phyloP scores from a whole-genome alignment of 768 basidiomycete genomes.

The Pleurotus djamor region DNA sequence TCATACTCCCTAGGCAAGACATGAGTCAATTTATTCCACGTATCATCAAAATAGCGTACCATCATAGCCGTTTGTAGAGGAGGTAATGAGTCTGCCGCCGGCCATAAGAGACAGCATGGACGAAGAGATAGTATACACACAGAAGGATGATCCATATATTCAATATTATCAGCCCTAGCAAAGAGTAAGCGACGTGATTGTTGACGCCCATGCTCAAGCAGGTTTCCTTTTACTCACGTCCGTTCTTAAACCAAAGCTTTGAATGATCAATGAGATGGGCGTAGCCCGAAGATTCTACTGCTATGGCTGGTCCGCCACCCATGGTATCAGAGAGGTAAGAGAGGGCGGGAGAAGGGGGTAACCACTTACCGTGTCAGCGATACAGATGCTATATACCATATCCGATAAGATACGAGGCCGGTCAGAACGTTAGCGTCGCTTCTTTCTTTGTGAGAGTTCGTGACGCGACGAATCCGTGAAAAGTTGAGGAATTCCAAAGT shows the following conservation, averaged over 20 bases:
- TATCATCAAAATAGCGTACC: constrained; percentile 46
- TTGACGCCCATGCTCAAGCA: neutral
- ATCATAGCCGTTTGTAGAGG: constrained; percentile 7
- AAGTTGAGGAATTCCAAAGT: neutral
- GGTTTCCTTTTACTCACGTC: constrained; percentile 26
- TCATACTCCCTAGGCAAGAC: constrained; percentile 16
- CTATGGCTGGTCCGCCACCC: constrained; percentile 42
- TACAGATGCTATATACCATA: constrained; percentile 24
- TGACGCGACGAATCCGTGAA: neutral
- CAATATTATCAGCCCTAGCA: constrained; percentile 41
- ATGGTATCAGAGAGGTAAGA: constrained; percentile 25
- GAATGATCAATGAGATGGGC: constrained; percentile 46
- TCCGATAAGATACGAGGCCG: constrained; percentile 1
- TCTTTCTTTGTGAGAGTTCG: neutral
- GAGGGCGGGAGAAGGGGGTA: neutral
- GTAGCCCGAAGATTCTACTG: constrained; percentile 26
- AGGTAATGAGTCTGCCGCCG: constrained; percentile 3
- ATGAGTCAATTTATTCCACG: constrained; percentile 53
- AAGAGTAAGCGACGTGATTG: neutral
- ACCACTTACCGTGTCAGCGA: constrained; percentile 39
- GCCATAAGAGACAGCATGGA: neutral
- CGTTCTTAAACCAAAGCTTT: constrained; percentile 61
- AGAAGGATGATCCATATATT: constrained; percentile 57
- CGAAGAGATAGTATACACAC: constrained; percentile 25
- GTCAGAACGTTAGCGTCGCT: neutral